phyloP scores from a whole-genome alignment of 202 grass and related monocot genomes.

The Zizania palustris region DNA sequence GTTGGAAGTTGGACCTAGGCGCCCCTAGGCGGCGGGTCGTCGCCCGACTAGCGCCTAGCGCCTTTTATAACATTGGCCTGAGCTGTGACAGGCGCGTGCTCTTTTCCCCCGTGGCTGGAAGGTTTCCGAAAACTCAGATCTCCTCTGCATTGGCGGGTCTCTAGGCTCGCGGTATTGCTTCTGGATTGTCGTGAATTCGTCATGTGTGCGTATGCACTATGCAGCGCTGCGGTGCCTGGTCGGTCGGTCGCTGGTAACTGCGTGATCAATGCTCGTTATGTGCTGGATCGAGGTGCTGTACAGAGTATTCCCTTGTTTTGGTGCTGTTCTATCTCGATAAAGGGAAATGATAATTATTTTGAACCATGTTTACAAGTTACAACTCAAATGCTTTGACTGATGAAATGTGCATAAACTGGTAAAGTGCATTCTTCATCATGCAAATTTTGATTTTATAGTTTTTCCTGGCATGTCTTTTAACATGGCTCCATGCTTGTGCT shows the following conservation, averaged over 20 bases:
- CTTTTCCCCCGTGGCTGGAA: not conserved
- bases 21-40: too few species aligned
- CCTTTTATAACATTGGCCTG: too few species aligned
- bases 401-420: conserved; percentile 6
- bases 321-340: not conserved
- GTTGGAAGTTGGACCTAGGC: too few species aligned
- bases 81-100: not conserved
- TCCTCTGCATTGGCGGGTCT: not conserved
- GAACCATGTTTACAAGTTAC: not conserved
- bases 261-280: not conserved
- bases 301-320: not conserved
- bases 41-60: too few species aligned
- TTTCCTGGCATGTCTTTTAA: not conserved
- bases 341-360: not conserved
- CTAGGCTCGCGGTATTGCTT: not conserved
- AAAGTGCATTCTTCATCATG: not conserved
- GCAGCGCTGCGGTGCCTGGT: not conserved
- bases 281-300: not conserved
- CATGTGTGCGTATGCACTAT: not conserved
- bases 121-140: not conserved
- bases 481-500: not conserved
- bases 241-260: not conserved
- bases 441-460: not conserved
- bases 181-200: not conserved
- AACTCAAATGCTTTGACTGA: not conserved